A percentile compares a stretch with the other conserved stretches of the same genome.
Evolutionary conservation across 2,329 filamentous ascomycete genomes (phyloP).

Genomic region (Tricladium varicosporioides): DNA sequence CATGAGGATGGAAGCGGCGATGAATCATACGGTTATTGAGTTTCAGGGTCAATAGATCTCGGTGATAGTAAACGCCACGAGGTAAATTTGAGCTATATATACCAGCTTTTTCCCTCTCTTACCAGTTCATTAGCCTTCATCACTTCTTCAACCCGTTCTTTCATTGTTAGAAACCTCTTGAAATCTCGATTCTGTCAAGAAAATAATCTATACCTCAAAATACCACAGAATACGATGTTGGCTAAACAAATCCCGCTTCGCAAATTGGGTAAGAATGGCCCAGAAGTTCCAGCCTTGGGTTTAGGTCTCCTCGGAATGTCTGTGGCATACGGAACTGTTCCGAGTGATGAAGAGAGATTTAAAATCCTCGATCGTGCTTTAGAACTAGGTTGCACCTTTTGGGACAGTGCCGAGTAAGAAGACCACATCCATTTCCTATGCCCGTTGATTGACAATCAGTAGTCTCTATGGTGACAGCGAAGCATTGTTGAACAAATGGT

Average conservation of each 20-base stretch:
- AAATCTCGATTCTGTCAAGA: not conserved
- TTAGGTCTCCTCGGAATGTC: conserved; percentile 34
- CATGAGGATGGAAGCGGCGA: no score
- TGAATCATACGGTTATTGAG: no score
- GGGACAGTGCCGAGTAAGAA: conserved; percentile 24
- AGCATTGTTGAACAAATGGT: conserved; percentile 47
- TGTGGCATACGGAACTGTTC: conserved; percentile 12
- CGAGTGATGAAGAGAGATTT: conserved; percentile 36
- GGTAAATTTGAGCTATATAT: no score
- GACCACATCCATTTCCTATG: not conserved
- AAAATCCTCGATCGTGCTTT: conserved; percentile 39
- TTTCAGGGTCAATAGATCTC: no score
- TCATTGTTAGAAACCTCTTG: not conserved
- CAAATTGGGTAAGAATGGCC: conserved; percentile 27
- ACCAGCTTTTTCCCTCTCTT: no score
- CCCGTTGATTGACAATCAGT: no score
- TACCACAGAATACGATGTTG: conserved; percentile 6
- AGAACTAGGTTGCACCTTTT: conserved; percentile 36
- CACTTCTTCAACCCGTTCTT: no score
- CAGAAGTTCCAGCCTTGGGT: conserved; percentile 30
- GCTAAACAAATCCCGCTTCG: conserved; percentile 11
- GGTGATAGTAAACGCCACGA: no score
- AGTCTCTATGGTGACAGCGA: conserved; percentile 39
- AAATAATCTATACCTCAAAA: not conserved
- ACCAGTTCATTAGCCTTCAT: no score